These are phyloP conservation scores for Cercospora sesami DNA, from an alignment of 2,329 filamentous ascomycete genomes.

Conservation along the genomic window DNA sequence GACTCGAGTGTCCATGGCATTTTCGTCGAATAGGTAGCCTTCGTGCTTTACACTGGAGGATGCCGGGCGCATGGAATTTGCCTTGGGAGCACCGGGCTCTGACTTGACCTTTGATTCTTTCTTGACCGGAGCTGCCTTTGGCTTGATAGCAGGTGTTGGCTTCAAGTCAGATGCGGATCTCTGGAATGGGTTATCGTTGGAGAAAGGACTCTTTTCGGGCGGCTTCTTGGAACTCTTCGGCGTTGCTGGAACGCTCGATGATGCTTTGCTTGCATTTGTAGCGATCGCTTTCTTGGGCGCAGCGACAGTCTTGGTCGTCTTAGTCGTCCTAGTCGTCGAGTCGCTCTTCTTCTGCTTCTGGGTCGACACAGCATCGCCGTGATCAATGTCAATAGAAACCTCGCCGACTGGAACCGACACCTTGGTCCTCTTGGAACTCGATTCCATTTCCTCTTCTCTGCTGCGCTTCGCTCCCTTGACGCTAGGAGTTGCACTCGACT, in stretches of 20 bases:
- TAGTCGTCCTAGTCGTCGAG: conserved; percentile 1
- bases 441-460: conserved; percentile 24
- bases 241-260: background rate
- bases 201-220: background rate
- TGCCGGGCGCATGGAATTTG: conserved; percentile 1
- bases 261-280: background rate
- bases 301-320: background rate
- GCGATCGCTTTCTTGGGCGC: background rate
- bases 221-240: background rate
- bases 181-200: conserved; percentile 19
- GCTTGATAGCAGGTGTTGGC: background rate
- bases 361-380: conserved; percentile 11
- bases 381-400: conserved; percentile 33
- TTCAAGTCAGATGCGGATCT: background rate
- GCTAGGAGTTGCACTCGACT: background rate
- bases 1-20: conserved; percentile 27
- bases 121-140: background rate
- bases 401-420: conserved; percentile 31
- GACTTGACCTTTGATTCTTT: conserved; percentile 16
- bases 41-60: conserved; percentile 17
- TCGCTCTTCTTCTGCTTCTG: conserved; percentile 22
- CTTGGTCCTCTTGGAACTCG: conserved; percentile 32
- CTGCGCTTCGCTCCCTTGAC: conserved; percentile 28
- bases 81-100: conserved; percentile 17
- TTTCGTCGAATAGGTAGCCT: conserved; percentile 23